phyloP scores from a whole-genome alignment of 1,284 basidiomycete genomes.

The Fomitiporia mediterranea region DNA sequence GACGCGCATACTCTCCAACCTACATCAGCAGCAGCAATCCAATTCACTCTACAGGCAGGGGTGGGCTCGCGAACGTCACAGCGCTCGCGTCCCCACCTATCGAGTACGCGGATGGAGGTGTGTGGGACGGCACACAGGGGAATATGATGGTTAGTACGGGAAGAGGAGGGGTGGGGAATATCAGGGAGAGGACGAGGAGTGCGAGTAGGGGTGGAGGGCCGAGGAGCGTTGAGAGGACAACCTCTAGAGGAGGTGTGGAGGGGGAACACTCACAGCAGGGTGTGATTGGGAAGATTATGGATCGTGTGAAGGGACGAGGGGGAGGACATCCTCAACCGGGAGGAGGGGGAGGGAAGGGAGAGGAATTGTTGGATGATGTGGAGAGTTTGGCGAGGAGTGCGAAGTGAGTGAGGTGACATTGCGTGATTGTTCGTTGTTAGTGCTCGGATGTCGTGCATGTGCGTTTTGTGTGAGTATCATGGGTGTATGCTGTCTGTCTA shows the following conservation, averaged over 20 bases:
- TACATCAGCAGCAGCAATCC: slow-evolving; percentile 1
- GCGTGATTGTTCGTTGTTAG: no score
- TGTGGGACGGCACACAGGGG: slow-evolving; percentile 14
- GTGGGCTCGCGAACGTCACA: slow-evolving; percentile 60
- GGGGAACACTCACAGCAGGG: neutral
- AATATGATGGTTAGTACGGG: slow-evolving; percentile 44
- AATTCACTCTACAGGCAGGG: slow-evolving; percentile 62
- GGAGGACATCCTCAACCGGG: no score
- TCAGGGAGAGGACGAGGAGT: slow-evolving; percentile 32
- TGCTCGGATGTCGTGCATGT: no score
- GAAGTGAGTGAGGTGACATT: no score
- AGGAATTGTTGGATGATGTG: no score
- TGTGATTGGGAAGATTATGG: slow-evolving; percentile 12
- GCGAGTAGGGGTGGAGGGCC: neutral
- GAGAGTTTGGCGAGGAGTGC: no score
- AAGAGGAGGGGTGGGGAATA: slow-evolving; percentile 74
- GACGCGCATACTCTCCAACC: slow-evolving; percentile 25
- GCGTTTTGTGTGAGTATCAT: no score
- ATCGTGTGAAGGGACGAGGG: slow-evolving; percentile 13
- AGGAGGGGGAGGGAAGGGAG: no score
- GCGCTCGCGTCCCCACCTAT: slow-evolving; percentile 35
- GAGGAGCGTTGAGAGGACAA: neutral
- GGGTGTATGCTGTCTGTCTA: no score
- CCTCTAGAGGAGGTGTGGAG: neutral
- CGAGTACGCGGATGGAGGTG: slow-evolving; percentile 28